A percentile compares a stretch with the other conserved stretches of the same genome.
These are phyloP conservation scores for Copromyces sp. DNA, from an alignment of 495 filamentous ascomycete genomes.

Conservation along the genomic window DNA sequence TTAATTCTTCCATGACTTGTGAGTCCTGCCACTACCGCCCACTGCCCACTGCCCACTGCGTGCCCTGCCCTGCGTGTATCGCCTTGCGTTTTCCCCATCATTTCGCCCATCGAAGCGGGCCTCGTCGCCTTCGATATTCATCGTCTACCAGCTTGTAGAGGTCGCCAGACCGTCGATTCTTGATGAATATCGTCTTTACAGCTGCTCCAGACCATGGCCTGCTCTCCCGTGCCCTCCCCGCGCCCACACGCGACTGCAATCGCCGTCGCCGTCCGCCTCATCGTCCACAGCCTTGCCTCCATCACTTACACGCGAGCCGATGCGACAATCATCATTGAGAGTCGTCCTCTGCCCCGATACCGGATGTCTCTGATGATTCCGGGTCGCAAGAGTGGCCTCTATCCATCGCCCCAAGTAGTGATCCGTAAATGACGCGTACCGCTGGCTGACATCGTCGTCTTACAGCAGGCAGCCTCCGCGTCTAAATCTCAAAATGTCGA, in stretches of 20 bases:
- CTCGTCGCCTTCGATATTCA: slow-evolving; percentile 30
- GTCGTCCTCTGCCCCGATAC: slow-evolving; percentile 7
- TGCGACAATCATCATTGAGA: slow-evolving; percentile 36
- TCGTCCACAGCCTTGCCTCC: slow-evolving; percentile 31
- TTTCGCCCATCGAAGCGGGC: slow-evolving; percentile 31
- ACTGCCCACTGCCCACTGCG: slow-evolving; percentile 3
- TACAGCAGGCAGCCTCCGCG: slow-evolving; percentile 32
- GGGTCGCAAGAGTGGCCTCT: slow-evolving; percentile 30
- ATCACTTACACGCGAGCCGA: slow-evolving; percentile 32
- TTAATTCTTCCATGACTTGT: slow-evolving; percentile 27
- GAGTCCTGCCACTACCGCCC: slow-evolving; percentile 15
- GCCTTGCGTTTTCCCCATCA: slow-evolving; percentile 26
- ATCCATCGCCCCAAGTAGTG: slow-evolving; percentile 12
- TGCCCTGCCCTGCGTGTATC: slow-evolving; percentile 5
- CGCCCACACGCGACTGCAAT: slow-evolving; percentile 26
- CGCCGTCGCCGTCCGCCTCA: slow-evolving; percentile 20
- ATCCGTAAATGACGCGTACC: slow-evolving; percentile 10
- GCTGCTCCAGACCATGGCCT: slow-evolving; percentile 17
- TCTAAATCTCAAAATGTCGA: slow-evolving; percentile 36
- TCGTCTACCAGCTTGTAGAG: slow-evolving; percentile 19
- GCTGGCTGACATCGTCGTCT: slow-evolving; percentile 36
- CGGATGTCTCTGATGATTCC: slow-evolving; percentile 17
- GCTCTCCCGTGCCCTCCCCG: slow-evolving; percentile 8
- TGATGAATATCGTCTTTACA: slow-evolving; percentile 24
- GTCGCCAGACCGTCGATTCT: slow-evolving; percentile 17